Percentiles rank a stretch among this genome's conserved stretches.
These are phyloP conservation scores for Dendrocalamus sinicus DNA, from an alignment of 176 grass and related monocot species.

Conservation along the genomic window DNA sequence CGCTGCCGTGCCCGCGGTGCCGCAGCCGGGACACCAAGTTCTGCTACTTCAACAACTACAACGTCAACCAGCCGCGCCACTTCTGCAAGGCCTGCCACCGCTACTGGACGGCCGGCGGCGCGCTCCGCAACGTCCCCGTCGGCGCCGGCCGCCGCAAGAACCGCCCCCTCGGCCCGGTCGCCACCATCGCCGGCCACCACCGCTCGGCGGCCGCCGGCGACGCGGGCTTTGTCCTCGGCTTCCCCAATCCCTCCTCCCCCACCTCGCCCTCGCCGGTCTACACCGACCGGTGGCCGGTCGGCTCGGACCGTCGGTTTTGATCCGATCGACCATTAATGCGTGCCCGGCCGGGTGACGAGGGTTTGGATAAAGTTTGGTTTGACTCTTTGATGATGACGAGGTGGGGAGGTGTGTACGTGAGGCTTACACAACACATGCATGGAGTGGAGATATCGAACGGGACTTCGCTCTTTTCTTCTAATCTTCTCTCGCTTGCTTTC, in stretches of 20 bases:
- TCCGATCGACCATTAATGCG: not conserved
- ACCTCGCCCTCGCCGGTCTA: conserved; percentile 44
- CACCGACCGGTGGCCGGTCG: conserved; percentile 54
- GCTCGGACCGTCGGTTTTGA: conserved; percentile 53
- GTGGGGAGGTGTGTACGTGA: conserved; percentile 18
- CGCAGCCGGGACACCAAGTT: conserved; percentile 74
- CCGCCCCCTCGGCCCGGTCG: conserved; percentile 45
- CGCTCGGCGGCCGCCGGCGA: not conserved
- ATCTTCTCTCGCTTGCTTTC: not conserved
- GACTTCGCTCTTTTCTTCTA: not conserved
- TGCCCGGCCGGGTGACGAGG: not conserved
- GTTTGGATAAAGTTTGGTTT: conserved; percentile 35
- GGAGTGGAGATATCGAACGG: conserved; percentile 20
- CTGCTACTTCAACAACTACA: conserved; percentile 90
- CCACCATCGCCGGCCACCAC: not conserved
- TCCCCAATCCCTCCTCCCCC: conserved; percentile 41
- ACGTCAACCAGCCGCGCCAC: conserved; percentile 78
- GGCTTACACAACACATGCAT: conserved; percentile 22
- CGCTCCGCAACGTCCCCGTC: conserved; percentile 83
- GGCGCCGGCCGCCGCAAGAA: conserved; percentile 69
- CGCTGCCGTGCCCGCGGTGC: conserved; percentile 69
- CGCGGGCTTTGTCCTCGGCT: conserved; percentile 49
- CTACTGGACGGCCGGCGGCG: conserved; percentile 91
- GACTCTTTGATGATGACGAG: not conserved
- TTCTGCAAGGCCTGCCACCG: conserved; percentile 92